phyloP scores from a whole-genome alignment of 306 rosid species.

The Acacia confusa region DNA sequence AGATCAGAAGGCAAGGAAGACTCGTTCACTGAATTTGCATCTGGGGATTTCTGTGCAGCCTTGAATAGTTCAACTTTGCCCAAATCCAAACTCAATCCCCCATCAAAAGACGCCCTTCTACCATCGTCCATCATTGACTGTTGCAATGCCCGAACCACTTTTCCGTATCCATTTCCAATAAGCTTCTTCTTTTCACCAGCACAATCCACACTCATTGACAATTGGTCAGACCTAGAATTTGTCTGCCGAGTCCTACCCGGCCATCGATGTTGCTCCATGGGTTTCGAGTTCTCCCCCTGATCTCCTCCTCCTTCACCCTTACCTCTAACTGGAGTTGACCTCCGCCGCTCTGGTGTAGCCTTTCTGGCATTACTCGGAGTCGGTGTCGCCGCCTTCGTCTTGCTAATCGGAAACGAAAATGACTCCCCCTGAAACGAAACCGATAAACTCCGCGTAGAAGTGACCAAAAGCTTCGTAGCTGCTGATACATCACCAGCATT shows the following conservation, averaged over 20 bases:
- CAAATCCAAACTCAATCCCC: conserved; percentile 89
- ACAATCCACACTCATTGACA: conserved; percentile 55
- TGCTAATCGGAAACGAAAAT: conserved; percentile 93
- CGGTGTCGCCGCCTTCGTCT: conserved; percentile 66
- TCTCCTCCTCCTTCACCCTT: conserved; percentile 26
- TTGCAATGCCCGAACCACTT: conserved; percentile 68
- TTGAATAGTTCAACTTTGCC: conserved; percentile 61
- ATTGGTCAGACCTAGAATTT: conserved; percentile 25
- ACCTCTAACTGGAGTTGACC: conserved; percentile 66
- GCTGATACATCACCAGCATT: conserved; percentile 61
- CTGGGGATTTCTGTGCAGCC: conserved; percentile 42
- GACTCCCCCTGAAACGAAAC: conserved; percentile 97
- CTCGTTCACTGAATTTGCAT: conserved; percentile 49
- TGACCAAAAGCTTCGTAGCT: conserved; percentile 82
- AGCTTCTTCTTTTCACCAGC: conserved; percentile 42
- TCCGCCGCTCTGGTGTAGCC: conserved; percentile 85
- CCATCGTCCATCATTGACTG: conserved; percentile 56
- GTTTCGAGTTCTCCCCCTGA: conserved; percentile 83
- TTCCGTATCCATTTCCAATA: conserved; percentile 72
- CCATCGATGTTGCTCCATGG: conserved; percentile 88
- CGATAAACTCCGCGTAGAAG: conserved; percentile 89
- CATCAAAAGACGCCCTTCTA: conserved; percentile 82
- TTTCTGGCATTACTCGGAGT: conserved; percentile 53
- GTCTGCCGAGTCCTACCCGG: conserved; percentile 66
- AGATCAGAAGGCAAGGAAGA: conserved; percentile 77